Percentiles rank a stretch among this genome's conserved stretches.
phyloP scores from a whole-genome alignment of 306 rosid species.

The Castanea crenata region DNA sequence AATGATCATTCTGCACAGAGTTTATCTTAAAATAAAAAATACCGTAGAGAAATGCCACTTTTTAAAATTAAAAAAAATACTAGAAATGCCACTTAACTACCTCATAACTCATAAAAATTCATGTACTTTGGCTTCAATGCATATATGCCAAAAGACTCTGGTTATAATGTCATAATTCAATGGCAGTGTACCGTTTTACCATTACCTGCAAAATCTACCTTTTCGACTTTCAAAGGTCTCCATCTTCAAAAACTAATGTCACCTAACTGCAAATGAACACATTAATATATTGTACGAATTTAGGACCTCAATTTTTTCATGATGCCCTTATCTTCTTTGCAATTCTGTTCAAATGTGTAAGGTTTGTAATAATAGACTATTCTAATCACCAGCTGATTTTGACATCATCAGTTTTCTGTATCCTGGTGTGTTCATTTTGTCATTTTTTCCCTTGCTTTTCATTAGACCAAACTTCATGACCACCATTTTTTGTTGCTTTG shows the following conservation, averaged over 20 bases:
- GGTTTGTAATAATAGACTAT: conserved; percentile 11
- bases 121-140: neutral
- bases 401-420: conserved; percentile 42
- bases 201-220: neutral
- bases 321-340: neutral
- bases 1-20: neutral
- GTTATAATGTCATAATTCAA: neutral
- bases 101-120: neutral
- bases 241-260: neutral
- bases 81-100: neutral
- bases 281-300: neutral
- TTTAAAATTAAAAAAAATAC: too few relatives aligned
- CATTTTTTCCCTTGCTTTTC: conserved; percentile 32
- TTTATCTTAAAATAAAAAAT: neutral
- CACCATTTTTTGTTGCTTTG: conserved; percentile 25
- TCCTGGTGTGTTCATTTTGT: conserved; percentile 35
- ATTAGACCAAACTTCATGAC: conserved; percentile 24
- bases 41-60: neutral
- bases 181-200: neutral
- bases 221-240: neutral
- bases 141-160: neutral
- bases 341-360: neutral
- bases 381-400: conserved; percentile 22
- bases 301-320: neutral
- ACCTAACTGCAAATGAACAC: neutral